Conservation (phyloP, 2,329 filamentous ascomycete species). For the Penicillium griseofulvum region DNA sequence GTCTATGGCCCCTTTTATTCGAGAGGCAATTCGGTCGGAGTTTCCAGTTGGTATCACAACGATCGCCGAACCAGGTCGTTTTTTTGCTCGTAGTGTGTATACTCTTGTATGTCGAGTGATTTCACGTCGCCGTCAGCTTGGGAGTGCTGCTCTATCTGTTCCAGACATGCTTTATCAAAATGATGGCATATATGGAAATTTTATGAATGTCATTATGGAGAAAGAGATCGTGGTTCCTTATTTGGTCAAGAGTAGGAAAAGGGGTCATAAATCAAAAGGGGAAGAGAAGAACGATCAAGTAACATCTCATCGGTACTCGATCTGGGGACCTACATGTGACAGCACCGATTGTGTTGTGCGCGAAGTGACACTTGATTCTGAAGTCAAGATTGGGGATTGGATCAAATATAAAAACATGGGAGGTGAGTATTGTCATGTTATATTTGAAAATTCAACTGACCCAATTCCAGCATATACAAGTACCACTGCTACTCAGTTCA, state of each 20-base stretch:
- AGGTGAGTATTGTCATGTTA: slow-evolving; percentile 14
- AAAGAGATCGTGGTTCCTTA: slow-evolving; percentile 11
- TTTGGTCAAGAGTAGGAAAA: slow-evolving; percentile 5
- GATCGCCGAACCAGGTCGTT: slow-evolving; percentile 29
- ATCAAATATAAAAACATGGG: slow-evolving; percentile 30
- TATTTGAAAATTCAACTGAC: not conserved
- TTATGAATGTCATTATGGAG: slow-evolving; percentile 19
- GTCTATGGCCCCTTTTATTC: slow-evolving; percentile 12
- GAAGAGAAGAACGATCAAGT: not conserved
- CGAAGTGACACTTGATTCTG: slow-evolving; percentile 10
- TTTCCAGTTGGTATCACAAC: slow-evolving; percentile 12
- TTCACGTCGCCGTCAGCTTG: slow-evolving; percentile 17
- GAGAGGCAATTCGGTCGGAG: slow-evolving; percentile 4
- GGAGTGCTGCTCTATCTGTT: not conserved
- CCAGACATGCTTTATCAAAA: slow-evolving; percentile 31
- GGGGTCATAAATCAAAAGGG: not conserved
- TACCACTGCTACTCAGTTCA: slow-evolving; percentile 23
- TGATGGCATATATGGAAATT: slow-evolving; percentile 30
- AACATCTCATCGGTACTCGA: slow-evolving; percentile 18
- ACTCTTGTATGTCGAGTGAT: slow-evolving; percentile 26
- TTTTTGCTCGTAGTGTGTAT: slow-evolving; percentile 22
- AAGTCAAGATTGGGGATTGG: slow-evolving; percentile 28
- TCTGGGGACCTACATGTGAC: slow-evolving; percentile 33
- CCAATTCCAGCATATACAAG: not conserved
- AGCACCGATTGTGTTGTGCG: slow-evolving; percentile 24